These are phyloP conservation scores for Penicillium sp. DNA, from an alignment of 2,329 filamentous ascomycete genomes.

Conservation along the genomic window DNA sequence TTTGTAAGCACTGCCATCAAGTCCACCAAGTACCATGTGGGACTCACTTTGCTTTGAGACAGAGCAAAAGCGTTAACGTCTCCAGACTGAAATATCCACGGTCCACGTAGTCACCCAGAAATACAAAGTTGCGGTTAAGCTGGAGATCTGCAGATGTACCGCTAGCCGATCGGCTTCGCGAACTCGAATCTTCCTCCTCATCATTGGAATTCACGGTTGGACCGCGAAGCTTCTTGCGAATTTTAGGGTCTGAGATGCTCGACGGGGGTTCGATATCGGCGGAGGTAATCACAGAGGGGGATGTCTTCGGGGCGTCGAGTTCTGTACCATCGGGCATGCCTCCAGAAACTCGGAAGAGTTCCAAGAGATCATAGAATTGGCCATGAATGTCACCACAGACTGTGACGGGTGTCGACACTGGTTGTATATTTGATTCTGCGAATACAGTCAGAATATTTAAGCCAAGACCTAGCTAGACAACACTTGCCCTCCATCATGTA, in stretches of 20 bases:
- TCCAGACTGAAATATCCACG: constrained; percentile 72
- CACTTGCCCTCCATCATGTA: constrained; percentile 89
- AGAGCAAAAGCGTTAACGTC: constrained; percentile 69
- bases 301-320: constrained; percentile 64
- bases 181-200: constrained; percentile 32
- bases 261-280: constrained; percentile 89
- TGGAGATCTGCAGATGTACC: constrained; percentile 33
- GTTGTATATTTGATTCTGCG: constrained; percentile 95
- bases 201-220: constrained; percentile 26
- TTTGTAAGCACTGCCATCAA: neutral
- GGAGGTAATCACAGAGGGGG: constrained; percentile 75
- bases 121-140: constrained; percentile 67
- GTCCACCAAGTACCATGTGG: neutral
- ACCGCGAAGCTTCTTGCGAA: constrained; percentile 77
- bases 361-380: constrained; percentile 96
- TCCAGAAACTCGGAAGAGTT: constrained; percentile 93
- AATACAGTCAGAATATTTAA: constrained; percentile 13
- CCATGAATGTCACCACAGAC: constrained; percentile 98
- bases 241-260: constrained; percentile 81
- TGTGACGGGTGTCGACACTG: constrained; percentile 93
- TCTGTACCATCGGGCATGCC: constrained; percentile 88
- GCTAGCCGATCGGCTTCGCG: constrained; percentile 30
- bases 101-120: constrained; percentile 71
- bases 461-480: neutral
- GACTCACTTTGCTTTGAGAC: constrained; percentile 66